A percentile compares a stretch with the other conserved stretches of the same genome.
Conservation (phyloP, 1,139 yeast genomes). For the Yamadazyma trypodendri region DNA sequence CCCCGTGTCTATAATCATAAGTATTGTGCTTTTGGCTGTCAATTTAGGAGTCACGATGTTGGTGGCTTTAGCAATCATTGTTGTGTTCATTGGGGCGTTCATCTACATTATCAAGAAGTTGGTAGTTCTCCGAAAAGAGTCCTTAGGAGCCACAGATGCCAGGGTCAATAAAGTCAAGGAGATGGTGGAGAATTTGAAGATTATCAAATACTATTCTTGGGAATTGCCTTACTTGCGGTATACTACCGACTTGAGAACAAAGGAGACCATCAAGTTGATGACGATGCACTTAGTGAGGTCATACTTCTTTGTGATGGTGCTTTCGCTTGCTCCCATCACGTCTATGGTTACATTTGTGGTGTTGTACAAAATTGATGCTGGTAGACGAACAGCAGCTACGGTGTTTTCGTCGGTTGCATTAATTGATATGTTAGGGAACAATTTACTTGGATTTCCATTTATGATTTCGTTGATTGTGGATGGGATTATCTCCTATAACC, state of each 20-base stretch:
- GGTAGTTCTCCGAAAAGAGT: conserved; percentile 25
- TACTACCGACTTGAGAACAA: conserved; percentile 43
- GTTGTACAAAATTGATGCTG: conserved; percentile 53
- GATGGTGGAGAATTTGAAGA: conserved; percentile 33
- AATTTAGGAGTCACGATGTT: conserved; percentile 36
- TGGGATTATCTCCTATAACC: conserved; percentile 61
- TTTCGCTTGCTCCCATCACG: conserved; percentile 62
- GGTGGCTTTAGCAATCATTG: conserved; percentile 32
- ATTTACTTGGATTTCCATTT: conserved; percentile 48
- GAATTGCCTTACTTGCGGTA: conserved; percentile 57
- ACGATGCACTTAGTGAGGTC: conserved; percentile 56
- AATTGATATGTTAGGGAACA: conserved; percentile 44
- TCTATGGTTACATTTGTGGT: conserved; percentile 75
- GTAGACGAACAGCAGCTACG: conserved; percentile 56
- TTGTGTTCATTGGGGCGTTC: conserved; percentile 24
- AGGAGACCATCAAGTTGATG: conserved; percentile 50
- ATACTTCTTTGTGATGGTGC: conserved; percentile 54
- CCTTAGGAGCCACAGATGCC: conserved; percentile 30
- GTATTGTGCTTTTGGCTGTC: conserved; percentile 32
- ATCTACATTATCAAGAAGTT: conserved; percentile 23
- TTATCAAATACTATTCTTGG: conserved; percentile 57
- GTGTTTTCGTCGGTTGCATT: conserved; percentile 80
- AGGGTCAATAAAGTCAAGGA: conserved; percentile 37
- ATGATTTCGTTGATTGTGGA: conserved; percentile 74
- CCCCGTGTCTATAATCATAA: conserved; percentile 29